Base-by-base conservation (phyloP, 192 early-diverging fungal species). In the Gamsiella multidivaricata region DNA sequence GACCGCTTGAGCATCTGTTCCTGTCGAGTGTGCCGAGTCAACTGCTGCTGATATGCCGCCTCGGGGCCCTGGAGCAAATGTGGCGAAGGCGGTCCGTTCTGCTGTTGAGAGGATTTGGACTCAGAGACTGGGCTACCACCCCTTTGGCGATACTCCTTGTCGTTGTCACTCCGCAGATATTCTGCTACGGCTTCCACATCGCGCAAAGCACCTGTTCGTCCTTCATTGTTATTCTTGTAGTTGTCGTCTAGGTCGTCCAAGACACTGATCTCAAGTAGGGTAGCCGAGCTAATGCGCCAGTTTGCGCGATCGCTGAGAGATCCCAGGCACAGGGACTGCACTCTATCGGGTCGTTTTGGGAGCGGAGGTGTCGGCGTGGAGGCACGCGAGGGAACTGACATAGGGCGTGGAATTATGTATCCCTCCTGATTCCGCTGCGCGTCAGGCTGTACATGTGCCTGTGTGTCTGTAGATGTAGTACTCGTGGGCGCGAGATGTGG, bases 1-100 rank as follows among this genome's bases (percentile, higher is more conserved):
- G 46, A 50, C 28, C 63, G 65, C 34, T 68, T 68, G 32, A 58
- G 17, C 55, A 46, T 47, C 23, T 68, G 42, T 12, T 56, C 54
- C 18, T 34, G 33, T 6, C 31, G 20, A n/a, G 34, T 29, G 20
- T 26, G 25, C n/a, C 59, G 33, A 3, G 10, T 31, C 31, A 18
- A 31, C 26, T 53, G 23, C 9, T 53, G 7, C 6, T 53, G 26
- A 6, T 7, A 8, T 10, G 29, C 26, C 8, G 25, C 25, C 29
- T 23, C 26, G 23, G 47, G 47, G 22, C 29, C 51, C 29, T 53
- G 51, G 5, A 29, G 26, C 28, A 28, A 10, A 7, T 53, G 51
- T 18, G 51, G 51, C 10, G 29, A 53, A 14, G 25, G 23, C 5
- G 26, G 9, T 18, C 17, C 45, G 45, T 18, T 46, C 7, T 39